Evolutionary conservation across 495 filamentous ascomycete species (phyloP).

Genomic region (Aspergillus bridgeri): DNA sequence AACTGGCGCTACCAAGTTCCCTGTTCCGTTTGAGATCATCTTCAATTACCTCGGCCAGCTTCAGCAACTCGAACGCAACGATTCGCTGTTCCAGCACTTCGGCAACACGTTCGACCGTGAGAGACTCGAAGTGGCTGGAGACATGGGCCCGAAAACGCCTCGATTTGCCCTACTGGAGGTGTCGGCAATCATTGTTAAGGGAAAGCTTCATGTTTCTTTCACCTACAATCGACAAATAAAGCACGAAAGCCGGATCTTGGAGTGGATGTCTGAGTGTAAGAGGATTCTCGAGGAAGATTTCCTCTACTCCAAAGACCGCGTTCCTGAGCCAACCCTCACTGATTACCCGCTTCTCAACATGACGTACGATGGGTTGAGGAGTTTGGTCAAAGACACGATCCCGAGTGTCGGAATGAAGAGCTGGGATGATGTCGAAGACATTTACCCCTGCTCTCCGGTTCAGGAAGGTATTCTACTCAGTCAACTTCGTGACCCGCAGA

Average conservation of each 20-base stretch:
- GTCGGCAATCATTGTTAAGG: slow-evolving; percentile 55
- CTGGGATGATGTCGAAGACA: slow-evolving; percentile 49
- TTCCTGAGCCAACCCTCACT: slow-evolving; percentile 55
- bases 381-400: slow-evolving; percentile 41
- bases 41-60: slow-evolving; percentile 65
- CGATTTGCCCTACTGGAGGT: slow-evolving; percentile 66
- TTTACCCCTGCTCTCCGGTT: slow-evolving; percentile 62
- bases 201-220: slow-evolving; percentile 57
- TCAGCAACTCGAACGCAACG: slow-evolving; percentile 56
- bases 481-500: slow-evolving; percentile 49
- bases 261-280: slow-evolving; percentile 61
- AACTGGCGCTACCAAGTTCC: slow-evolving; percentile 40
- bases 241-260: slow-evolving; percentile 50
- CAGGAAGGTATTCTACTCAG: slow-evolving; percentile 66
- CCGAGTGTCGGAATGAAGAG: slow-evolving; percentile 44
- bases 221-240: slow-evolving; percentile 58
- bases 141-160: slow-evolving; percentile 43
- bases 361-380: slow-evolving; percentile 29
- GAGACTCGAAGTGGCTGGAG: slow-evolving; percentile 40
- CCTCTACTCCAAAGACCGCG: slow-evolving; percentile 42
- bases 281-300: slow-evolving; percentile 54
- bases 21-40: slow-evolving; percentile 62
- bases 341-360: slow-evolving; percentile 61
- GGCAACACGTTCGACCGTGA: slow-evolving; percentile 46
- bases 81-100: slow-evolving; percentile 57